Conservation (phyloP, 495 filamentous ascomycete genomes). For the Aspergillus nidulans region DNA sequence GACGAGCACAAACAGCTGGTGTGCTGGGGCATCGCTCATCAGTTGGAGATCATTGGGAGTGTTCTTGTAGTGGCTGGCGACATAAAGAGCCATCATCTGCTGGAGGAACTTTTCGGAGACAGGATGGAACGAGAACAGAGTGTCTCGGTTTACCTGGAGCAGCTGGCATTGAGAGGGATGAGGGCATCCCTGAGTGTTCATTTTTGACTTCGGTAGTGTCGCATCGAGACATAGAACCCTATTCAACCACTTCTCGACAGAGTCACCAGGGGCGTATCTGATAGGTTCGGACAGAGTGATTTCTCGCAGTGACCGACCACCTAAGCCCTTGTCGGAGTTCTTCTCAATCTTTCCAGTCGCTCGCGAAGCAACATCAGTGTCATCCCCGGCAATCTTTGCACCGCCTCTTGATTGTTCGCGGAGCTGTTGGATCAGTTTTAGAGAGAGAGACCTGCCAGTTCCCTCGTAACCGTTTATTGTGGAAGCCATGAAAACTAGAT, state of each 20-base stretch:
- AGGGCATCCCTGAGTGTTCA: slow-evolving; percentile 74
- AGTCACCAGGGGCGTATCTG: slow-evolving; percentile 84
- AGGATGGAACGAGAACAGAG: slow-evolving; percentile 95
- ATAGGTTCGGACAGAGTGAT: slow-evolving; percentile 92
- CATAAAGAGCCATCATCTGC: slow-evolving; percentile 96
- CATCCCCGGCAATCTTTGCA: slow-evolving; percentile 45
- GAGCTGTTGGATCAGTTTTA: slow-evolving; percentile 97
- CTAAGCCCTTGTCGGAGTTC: slow-evolving; percentile 54
- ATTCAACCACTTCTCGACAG: slow-evolving; percentile 95
- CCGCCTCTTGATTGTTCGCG: slow-evolving; percentile 79
- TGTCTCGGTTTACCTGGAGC: slow-evolving; percentile 91
- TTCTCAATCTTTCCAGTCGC: slow-evolving; percentile 64
- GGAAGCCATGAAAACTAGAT: slow-evolving; percentile 98
- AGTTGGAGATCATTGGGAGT: slow-evolving; percentile 96
- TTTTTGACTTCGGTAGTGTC: slow-evolving; percentile 71
- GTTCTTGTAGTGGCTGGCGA: slow-evolving; percentile 99
- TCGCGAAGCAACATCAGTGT: slow-evolving; percentile 67
- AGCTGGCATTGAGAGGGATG: slow-evolving; percentile 88
- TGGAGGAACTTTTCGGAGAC: slow-evolving; percentile 97
- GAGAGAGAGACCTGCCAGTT: slow-evolving; percentile 87
- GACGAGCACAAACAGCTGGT: slow-evolving; percentile 93
- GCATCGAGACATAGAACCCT: slow-evolving; percentile 90
- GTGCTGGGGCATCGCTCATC: slow-evolving; percentile 95
- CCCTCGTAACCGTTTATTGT: slow-evolving; percentile 99
- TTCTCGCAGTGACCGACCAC: slow-evolving; percentile 80